Base-by-base conservation (phyloP, 164 flowering plant species). In the Houttuynia cordata region DNA sequence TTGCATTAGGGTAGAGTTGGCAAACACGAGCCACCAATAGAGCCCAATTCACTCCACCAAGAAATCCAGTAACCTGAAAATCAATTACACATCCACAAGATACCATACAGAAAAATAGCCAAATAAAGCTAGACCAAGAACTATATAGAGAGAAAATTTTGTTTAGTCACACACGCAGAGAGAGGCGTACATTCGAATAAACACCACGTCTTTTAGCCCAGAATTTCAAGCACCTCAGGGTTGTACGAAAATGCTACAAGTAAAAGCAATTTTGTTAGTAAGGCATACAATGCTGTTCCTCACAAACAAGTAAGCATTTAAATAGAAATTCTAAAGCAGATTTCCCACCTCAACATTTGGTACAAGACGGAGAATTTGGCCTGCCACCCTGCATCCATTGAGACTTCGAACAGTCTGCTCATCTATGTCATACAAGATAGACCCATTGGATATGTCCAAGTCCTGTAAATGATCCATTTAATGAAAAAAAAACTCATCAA, bases 21-120 rank as follows among this genome's bases (percentile, higher is more conserved):
- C 97, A 94, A 15, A 94, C 79, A 18, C 90, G 85, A 55, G 97
- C 99, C 15, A 94, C 99, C 1, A 94, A 72, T 62, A 94, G 81
- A 59, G 97, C 99, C 99, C 99, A 94, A 66, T 88, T 94, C 22
- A 94, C 95, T 56, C 99, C 99, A 70, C 99, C 99, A 68, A 94
- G 93, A 78, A 88, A 94, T 50, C 99, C 99, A 63, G 97, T 91
- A 10, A 94, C 96, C 97, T 94, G 70, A 55, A 54, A 23, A 9
- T 40, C 9, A 24, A 55, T 12, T 7, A 45, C 17, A 45, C 49
- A 45, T 45, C 17, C 49, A 45, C 49, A 30, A 30, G 37, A 30
- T 30, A 30, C 49, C 17, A 45, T 14, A 45, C 3, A 45, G 17
- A 45, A 45, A n/a, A 17, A 45, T 12, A 45, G 4, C 20, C n/a